Evolutionary conservation across 1,139 yeast genomes (phyloP), one percentile per base, ranked within the genome.

Genomic region (Debaryomyces psychrophilus): DNA sequence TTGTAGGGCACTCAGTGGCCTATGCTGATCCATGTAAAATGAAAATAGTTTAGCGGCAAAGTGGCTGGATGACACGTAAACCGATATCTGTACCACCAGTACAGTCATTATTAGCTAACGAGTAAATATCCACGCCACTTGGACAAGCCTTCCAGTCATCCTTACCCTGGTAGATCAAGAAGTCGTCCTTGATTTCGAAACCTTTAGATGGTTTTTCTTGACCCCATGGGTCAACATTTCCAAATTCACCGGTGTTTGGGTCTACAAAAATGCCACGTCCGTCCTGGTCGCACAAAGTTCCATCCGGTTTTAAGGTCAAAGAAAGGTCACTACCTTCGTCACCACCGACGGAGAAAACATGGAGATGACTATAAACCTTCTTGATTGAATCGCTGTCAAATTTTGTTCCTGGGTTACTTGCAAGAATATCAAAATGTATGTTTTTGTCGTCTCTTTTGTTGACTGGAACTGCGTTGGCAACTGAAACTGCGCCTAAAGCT

Each of bases 331-430:
- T 44, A 14, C 71, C 72, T n/a, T 60, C 64, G 33, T 45, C 31
- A 2, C 70, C 71, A 15, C 69, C 71, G 31, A 67, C 69, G 8
- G 65, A 52, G 51, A 67, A 65, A 7, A 65, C 69, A 34, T 64
- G 68, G 9, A 62, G 61, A 55, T 66, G 69, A 5, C 59, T 50
- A 8, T 49, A 53, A 14, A 61, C 70, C 55, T 62, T 62, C 50
- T 58, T 64, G 54, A 65, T 62, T 3, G 60, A 26, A 18, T 37
- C 36, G 28, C 20, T 28, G 28, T 38, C 41, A 55, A 50, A 77
- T 64, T 55, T 76, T 67, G 44, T 56, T 57, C 37, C 37, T 5
- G 55, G 62, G 58, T 70, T 64, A 48, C 54, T 66, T 60, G 43
- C 37, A 7, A 18, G 11, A 18, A 40, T 23, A 8, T 17, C 33